These are phyloP conservation scores for Pelargonium fulgidum DNA, from an alignment of 441 rosid genomes.

Conservation along the genomic window DNA sequence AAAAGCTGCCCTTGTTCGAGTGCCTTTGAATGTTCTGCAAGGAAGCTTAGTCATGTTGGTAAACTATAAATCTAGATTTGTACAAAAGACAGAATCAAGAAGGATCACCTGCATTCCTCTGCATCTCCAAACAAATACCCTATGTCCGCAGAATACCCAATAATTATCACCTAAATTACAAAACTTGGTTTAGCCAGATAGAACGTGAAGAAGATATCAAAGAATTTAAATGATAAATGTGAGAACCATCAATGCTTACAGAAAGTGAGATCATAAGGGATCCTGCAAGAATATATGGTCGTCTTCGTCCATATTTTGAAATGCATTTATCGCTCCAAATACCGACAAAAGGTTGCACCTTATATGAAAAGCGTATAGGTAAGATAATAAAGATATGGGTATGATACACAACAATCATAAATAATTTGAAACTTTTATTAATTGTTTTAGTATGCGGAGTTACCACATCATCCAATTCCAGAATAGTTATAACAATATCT, in stretches of 20 bases:
- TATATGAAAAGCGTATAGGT: constrained; percentile 28
- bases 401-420: background rate
- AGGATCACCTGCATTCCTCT: constrained; percentile 75
- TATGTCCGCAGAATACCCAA: constrained; percentile 96
- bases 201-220: constrained; percentile 18
- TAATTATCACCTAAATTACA: constrained; percentile 82
- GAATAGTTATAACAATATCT: no score
- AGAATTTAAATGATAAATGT: constrained; percentile 6
- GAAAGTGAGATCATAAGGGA: constrained; percentile 75
- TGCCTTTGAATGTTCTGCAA: constrained; percentile 79
- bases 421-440: background rate
- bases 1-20: constrained; percentile 75
- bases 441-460: background rate
- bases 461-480: background rate
- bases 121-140: constrained; percentile 81
- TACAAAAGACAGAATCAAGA: constrained; percentile 11
- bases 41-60: background rate
- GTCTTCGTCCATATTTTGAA: constrained; percentile 79
- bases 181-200: constrained; percentile 42
- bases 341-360: constrained; percentile 98
- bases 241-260: constrained; percentile 42
- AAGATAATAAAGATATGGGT: constrained; percentile 11
- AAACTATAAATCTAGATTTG: background rate
- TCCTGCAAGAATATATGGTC: constrained; percentile 88
- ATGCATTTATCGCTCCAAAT: constrained; percentile 95